Evolutionary conservation across 805 yeast genomes (phyloP).

Genomic region (Ogataea trehalophila): DNA sequence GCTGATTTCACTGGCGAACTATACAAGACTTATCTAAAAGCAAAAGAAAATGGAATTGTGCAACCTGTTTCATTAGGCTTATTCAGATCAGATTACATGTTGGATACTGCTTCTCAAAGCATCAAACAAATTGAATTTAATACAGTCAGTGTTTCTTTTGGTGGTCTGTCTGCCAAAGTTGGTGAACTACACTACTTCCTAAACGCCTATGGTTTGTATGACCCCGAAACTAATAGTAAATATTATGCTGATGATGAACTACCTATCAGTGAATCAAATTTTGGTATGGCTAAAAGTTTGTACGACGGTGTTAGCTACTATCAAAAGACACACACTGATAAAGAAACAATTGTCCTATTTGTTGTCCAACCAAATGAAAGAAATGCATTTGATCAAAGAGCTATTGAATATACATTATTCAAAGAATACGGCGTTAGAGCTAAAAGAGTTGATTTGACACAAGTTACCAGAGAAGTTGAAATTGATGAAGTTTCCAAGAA

Average conservation of each 20-base stretch:
- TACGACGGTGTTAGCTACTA: constrained; percentile 62
- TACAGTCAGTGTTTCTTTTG: constrained; percentile 93
- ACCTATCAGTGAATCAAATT: constrained; percentile 61
- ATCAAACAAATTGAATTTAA: constrained; percentile 96
- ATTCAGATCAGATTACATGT: constrained; percentile 87
- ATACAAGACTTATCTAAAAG: constrained; percentile 52
- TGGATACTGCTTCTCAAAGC: constrained; percentile 42
- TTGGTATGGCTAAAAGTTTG: constrained; percentile 61
- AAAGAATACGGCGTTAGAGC: constrained; percentile 52
- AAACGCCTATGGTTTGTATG: constrained; percentile 54
- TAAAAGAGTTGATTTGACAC: constrained; percentile 61
- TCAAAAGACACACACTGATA: constrained; percentile 26
- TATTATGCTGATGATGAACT: constrained; percentile 45
- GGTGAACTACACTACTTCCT: constrained; percentile 69
- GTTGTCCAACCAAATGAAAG: constrained; percentile 83
- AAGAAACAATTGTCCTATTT: constrained; percentile 57
- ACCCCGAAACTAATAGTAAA: constrained; percentile 30
- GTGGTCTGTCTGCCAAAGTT: constrained; percentile 79
- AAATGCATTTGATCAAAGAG: constrained; percentile 88
- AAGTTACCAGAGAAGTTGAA: constrained; percentile 42
- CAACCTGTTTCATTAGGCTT: constrained; percentile 77
- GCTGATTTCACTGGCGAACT: constrained; percentile 78
- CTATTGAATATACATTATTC: constrained; percentile 67
- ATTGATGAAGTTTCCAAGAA: constrained; percentile 44
- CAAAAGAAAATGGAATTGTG: constrained; percentile 42